phyloP scores from a whole-genome alignment of 768 basidiomycete genomes.

The Lanmaoa pseudosensibilis region DNA sequence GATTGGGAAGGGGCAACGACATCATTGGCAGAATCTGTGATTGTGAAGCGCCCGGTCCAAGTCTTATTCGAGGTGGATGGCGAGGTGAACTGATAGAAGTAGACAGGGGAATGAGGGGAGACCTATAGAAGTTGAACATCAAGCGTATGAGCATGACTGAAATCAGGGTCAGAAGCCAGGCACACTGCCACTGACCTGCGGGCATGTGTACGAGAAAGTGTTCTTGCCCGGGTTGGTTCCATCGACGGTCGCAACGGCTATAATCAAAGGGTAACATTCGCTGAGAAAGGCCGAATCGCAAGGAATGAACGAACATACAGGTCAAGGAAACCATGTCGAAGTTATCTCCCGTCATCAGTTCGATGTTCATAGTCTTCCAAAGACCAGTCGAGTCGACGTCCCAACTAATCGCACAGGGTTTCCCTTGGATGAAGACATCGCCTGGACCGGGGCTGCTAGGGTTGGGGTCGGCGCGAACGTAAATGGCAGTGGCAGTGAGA shows the following conservation, averaged over 20 bases:
- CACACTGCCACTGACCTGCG: constrained; percentile 44
- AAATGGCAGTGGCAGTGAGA: constrained; percentile 28
- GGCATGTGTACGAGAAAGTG: constrained; percentile 61
- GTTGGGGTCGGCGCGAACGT: constrained; percentile 54
- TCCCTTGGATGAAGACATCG: constrained; percentile 55
- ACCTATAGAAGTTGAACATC: constrained; percentile 42
- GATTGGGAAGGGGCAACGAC: constrained; percentile 50
- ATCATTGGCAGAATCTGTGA: constrained; percentile 50
- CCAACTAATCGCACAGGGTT: constrained; percentile 60
- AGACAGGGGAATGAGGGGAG: constrained; percentile 60
- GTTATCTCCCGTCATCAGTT: constrained; percentile 82
- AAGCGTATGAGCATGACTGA: neutral
- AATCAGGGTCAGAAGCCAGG: neutral
- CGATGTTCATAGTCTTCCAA: constrained; percentile 74
- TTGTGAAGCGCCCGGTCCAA: constrained; percentile 81
- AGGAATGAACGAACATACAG: constrained; percentile 43
- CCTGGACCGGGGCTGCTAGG: constrained; percentile 65
- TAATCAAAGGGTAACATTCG: neutral
- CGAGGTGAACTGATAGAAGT: constrained; percentile 78
- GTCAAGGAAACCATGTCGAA: constrained; percentile 64
- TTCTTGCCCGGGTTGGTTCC: constrained; percentile 52
- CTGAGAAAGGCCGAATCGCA: neutral
- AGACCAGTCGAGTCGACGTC: constrained; percentile 50
- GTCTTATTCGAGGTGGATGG: constrained; percentile 37
- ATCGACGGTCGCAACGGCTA: constrained; percentile 67